Percentiles rank a stretch among this genome's conserved stretches.
These are phyloP conservation scores for Pezicula rhizophila DNA, from an alignment of 2,329 filamentous ascomycete genomes.

Conservation along the genomic window DNA sequence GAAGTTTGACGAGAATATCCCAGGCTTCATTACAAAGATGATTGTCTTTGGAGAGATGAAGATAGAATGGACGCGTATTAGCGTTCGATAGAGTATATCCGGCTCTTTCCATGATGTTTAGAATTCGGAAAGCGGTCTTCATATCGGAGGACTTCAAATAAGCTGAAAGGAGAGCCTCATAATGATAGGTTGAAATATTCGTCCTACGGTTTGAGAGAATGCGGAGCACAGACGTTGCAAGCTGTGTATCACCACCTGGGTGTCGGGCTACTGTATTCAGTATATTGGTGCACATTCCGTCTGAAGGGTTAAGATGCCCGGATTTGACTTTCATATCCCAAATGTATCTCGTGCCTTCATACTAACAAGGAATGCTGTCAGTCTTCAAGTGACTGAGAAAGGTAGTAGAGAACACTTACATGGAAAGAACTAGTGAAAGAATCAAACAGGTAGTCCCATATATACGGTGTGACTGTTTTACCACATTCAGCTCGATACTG, in stretches of 20 bases:
- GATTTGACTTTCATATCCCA: slow-evolving; percentile 64
- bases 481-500: slow-evolving; percentile 44
- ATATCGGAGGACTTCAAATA: slow-evolving; percentile 59
- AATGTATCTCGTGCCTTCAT: slow-evolving; percentile 58
- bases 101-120: slow-evolving; percentile 68
- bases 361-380: slow-evolving; percentile 31
- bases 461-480: slow-evolving; percentile 37
- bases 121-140: slow-evolving; percentile 57
- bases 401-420: slow-evolving; percentile 35
- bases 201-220: slow-evolving; percentile 53
- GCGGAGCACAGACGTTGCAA: slow-evolving; percentile 68
- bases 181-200: slow-evolving; percentile 61
- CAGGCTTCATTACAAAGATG: slow-evolving; percentile 44
- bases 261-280: slow-evolving; percentile 66
- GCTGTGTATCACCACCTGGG: slow-evolving; percentile 48
- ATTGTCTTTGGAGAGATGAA: slow-evolving; percentile 43
- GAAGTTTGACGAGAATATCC: slow-evolving; percentile 48
- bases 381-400: neutral
- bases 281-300: slow-evolving; percentile 60
- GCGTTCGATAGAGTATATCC: slow-evolving; percentile 49
- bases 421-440: slow-evolving; percentile 60
- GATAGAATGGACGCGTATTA: slow-evolving; percentile 59
- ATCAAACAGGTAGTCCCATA: slow-evolving; percentile 73
- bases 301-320: slow-evolving; percentile 54
- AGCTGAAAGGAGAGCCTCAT: slow-evolving; percentile 70